Percentiles rank a stretch among this genome's conserved stretches.
Conservation (phyloP, 2,329 filamentous ascomycete genomes). For the Fusarium tupiense region DNA sequence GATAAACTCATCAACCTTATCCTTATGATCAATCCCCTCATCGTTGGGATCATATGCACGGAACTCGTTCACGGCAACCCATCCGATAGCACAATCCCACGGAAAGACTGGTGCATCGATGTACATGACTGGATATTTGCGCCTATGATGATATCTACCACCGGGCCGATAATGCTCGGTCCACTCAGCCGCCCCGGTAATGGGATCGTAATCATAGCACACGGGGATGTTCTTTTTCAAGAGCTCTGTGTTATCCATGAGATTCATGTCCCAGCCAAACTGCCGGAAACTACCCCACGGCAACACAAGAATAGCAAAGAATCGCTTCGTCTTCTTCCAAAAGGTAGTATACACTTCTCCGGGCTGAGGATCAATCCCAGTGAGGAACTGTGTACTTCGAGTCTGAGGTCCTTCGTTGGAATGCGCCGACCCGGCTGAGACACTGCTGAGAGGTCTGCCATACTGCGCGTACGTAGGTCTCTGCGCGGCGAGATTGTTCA, state of each 20-base stretch:
- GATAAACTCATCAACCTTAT: not conserved
- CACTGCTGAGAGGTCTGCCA: not conserved
- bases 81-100: fast-evolving
- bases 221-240: not conserved
- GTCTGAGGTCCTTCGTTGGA: not conserved
- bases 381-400: not conserved
- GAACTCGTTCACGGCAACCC: fast-evolving
- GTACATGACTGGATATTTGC: not conserved
- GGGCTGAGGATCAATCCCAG: not conserved
- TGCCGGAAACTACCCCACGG: not conserved
- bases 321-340: not conserved
- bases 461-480: not conserved
- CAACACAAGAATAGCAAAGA: not conserved
- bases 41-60: not conserved
- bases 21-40: not conserved
- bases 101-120: not conserved
- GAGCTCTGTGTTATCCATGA: fast-evolving
- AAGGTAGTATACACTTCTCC: constrained; percentile 2
- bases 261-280: not conserved
- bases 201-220: not conserved
- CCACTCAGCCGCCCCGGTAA: not conserved
- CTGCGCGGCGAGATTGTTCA: not conserved
- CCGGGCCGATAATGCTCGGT: not conserved
- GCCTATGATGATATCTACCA: fast-evolving
- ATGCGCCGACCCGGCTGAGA: not conserved